Evolutionary conservation across 2,329 filamentous ascomycete species (phyloP), one percentile per base, ranked within the genome.

Genomic region (Aspergillus fischeri): DNA sequence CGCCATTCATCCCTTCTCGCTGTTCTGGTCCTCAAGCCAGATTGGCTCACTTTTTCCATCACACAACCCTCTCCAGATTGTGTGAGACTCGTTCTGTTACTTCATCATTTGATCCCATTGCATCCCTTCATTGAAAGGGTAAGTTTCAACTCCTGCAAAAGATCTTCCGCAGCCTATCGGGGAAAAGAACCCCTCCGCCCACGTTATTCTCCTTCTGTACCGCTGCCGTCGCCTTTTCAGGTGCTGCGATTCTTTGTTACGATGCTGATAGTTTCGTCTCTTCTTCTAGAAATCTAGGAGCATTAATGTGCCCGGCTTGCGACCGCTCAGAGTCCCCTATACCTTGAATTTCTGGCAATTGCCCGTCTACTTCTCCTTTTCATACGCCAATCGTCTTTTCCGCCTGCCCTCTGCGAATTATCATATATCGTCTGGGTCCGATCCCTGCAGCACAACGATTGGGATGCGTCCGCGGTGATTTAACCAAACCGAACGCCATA

Each of bases 121-220:
- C 57, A 53, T 54, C 54, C 47, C 49, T 58, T 56, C 14, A 20
- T 24, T 25, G 44, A 14, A 14, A 48, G 51, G 54, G 63, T 63
- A 64, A 27, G 63, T 64, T 59, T 57, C 53, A 58, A 57, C 47
- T 52, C 51, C 38, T 28, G 45, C 51, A 51, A 51, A 35, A 41
- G 20, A 47, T 53, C 49, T 60, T 45, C n/a, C 52, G 44, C 48
- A 49, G 57, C 58, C 50, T 58, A 56, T 62, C 54, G 54, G 60
- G 56, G 55, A 57, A 56, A 54, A 57, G 56, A 55, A 54, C 61
- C 61, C 59, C 61, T 63, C 61, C 61, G 55, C 61, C 61, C 61
- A 60, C 61, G 60, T 60, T 59, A 53, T 24, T 51, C 49, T 38
- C 49, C 45, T 45, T 47, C 41, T 52, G 56, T 53, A 55, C 52